Evolutionary conservation across 352 stramenopile species (phyloP), one percentile per base, ranked within the genome.

Genomic region (Blastocystis sp.): DNA sequence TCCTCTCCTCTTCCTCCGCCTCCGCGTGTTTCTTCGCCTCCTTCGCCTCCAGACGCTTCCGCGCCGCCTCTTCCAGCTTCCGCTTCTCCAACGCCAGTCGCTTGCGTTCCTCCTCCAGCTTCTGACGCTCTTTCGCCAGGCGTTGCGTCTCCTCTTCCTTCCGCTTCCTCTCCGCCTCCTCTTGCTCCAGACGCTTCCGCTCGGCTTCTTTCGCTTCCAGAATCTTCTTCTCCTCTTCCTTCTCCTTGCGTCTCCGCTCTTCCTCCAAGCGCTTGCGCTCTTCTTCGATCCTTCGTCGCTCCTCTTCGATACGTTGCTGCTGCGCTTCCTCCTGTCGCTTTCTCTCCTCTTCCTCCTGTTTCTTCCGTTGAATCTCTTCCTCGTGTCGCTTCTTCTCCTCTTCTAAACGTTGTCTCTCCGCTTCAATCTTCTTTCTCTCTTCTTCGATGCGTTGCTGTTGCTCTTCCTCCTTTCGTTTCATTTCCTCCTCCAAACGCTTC

Each of bases 191-290:
- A 51, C 36, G 21, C 29, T 72, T 44, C 38, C 51, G 18, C 38
- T 48, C 34, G 14, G 48, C n/a, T 24, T 51, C 27, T 72, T 44
- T 72, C 61, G 14, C 51, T 27, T 73, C 21, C 1, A 34, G 18
- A 38, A 51, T 79, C 42, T 86, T 53, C 9, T 49, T 53, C 38
- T 73, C 40, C 36, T 73, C 40, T 29, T 72, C 61, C 36, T 72
- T 24, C 18, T 44, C 14, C 29, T 34, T 7, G n/a, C 61, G 34
- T 46, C 34, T 27, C 24, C 34, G 21, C 38, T 73, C 61, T 51
- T 49, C 27, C 27, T 27, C 8, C 29, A 24, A 29, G 16, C 59
- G 8, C 32, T 32, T 44, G 8, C 14, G 8, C 44, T 71, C 59
- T 71, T 71, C 59, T 71, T 71, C 27, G 1, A 0, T 1, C 16